Conservation (phyloP, 495 filamentous ascomycete species). For the Trichoderma asperelloides region DNA sequence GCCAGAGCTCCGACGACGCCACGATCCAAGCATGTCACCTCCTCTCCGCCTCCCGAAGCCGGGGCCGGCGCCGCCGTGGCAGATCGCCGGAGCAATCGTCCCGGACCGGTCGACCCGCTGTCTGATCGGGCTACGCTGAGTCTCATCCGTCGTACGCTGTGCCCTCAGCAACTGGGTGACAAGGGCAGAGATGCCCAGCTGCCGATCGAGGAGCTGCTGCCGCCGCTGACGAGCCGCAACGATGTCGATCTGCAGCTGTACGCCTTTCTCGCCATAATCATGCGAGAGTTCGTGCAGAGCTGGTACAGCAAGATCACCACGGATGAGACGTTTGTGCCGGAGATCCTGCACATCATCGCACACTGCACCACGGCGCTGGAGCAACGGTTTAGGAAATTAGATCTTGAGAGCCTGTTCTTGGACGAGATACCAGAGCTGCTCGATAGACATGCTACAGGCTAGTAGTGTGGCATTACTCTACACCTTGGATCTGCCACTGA, state of each 20-base stretch:
- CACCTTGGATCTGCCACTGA: slow-evolving; percentile 14
- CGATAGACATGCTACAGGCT: slow-evolving; percentile 72
- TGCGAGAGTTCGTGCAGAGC: slow-evolving; percentile 77
- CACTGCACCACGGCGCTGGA: slow-evolving; percentile 83
- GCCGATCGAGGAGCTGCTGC: slow-evolving; percentile 68
- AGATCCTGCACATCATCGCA: slow-evolving; percentile 80
- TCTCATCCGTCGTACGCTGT: slow-evolving; percentile 44
- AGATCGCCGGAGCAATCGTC: neutral
- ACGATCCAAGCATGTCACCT: neutral
- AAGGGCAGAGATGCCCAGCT: slow-evolving; percentile 30
- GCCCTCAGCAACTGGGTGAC: slow-evolving; percentile 37
- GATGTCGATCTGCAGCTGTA: slow-evolving; percentile 89
- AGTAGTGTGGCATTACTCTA: neutral
- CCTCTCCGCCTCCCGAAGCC: neutral
- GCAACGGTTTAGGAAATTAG: slow-evolving; percentile 69
- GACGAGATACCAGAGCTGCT: slow-evolving; percentile 84
- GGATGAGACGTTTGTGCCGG: slow-evolving; percentile 76
- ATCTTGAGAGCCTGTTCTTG: slow-evolving; percentile 72
- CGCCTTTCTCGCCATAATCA: slow-evolving; percentile 77
- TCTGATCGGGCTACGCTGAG: slow-evolving; percentile 43
- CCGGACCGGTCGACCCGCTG: slow-evolving; percentile 29
- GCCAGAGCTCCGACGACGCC: slow-evolving; percentile 11
- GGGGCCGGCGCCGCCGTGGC: too few species aligned
- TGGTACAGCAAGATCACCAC: slow-evolving; percentile 93
- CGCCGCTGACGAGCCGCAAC: slow-evolving; percentile 86